Percentiles rank a stretch among this genome's conserved stretches.
These are phyloP conservation scores for Xanthoparmelia taractica DNA, from an alignment of 495 filamentous ascomycete genomes.

Conservation along the genomic window DNA sequence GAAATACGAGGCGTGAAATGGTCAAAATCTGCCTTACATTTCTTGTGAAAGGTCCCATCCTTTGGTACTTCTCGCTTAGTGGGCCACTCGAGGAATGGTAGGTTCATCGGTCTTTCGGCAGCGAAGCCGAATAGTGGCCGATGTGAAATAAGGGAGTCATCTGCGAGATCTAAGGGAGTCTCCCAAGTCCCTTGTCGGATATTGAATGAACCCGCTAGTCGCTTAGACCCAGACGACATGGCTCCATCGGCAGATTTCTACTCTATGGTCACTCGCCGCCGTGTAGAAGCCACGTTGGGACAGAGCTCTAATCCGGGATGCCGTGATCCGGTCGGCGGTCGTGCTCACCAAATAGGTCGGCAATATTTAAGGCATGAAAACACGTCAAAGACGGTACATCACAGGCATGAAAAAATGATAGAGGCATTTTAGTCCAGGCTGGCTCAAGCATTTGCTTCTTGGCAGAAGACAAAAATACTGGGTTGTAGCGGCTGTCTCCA, in stretches of 20 bases:
- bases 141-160: not conserved
- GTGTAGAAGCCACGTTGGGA: no score
- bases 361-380: not conserved
- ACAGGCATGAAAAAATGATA: no score
- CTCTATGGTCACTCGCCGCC: no score
- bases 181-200: not conserved
- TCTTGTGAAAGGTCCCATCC: not conserved
- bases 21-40: not conserved
- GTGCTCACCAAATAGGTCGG: not conserved
- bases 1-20: not conserved
- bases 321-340: no score
- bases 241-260: not conserved
- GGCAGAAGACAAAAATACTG: not conserved
- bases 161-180: no score
- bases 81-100: not conserved
- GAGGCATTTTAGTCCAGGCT: no score
- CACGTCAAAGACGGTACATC: not conserved
- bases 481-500: not conserved
- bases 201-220: not conserved
- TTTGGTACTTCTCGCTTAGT: not conserved
- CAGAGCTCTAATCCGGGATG: no score
- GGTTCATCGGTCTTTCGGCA: not conserved
- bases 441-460: not conserved
- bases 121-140: not conserved
- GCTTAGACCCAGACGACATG: no score